Conservation (phyloP, 257 asterid genomes). For the Apocynum venetum region DNA sequence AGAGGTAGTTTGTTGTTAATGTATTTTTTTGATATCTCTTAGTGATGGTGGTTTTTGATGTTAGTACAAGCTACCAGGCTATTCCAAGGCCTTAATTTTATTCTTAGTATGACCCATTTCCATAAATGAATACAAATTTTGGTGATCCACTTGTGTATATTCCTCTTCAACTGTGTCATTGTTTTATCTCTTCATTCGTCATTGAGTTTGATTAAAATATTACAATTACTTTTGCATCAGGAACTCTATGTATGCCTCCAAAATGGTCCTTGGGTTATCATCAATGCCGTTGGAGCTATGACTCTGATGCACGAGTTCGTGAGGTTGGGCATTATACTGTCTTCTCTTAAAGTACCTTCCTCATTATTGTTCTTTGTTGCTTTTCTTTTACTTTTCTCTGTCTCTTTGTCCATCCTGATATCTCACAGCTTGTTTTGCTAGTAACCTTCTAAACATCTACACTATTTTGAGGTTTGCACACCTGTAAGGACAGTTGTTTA, state of each 20-base stretch:
- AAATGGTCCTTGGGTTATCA: constrained; percentile 98
- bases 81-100: not conserved
- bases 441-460: not conserved
- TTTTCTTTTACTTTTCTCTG: not conserved
- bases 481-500: not conserved
- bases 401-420: not conserved
- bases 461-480: not conserved
- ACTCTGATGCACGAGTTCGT: constrained; percentile 75
- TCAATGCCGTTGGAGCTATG: constrained; percentile 98
- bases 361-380: not conserved
- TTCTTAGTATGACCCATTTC: not conserved
- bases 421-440: not conserved
- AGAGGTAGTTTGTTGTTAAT: not conserved
- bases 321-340: constrained; percentile 50
- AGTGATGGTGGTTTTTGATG: not conserved
- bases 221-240: constrained; percentile 34
- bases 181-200: not conserved
- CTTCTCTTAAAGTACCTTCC: not conserved
- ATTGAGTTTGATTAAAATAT: not conserved
- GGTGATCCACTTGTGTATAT: not conserved
- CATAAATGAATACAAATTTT: not conserved
- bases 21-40: not conserved
- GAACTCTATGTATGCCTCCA: constrained; percentile 94
- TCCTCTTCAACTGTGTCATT: not conserved
- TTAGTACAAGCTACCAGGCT: not conserved